These are phyloP conservation scores for Colletotrichum gigasporum DNA, from an alignment of 2,329 filamentous ascomycete species.

Conservation along the genomic window DNA sequence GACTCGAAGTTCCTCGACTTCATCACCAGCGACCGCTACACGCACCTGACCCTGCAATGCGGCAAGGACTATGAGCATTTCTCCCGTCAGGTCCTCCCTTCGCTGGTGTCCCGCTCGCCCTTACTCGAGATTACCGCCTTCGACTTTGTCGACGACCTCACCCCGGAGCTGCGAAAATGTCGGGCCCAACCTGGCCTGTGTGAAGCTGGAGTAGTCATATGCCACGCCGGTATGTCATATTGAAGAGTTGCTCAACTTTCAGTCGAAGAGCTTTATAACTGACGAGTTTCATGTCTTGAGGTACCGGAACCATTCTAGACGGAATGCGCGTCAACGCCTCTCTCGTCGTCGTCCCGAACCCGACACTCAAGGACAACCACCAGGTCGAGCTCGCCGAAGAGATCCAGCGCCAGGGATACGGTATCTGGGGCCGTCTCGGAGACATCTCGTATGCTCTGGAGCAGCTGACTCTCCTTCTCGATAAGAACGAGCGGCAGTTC, in stretches of 20 bases:
- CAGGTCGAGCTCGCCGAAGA: constrained; percentile 87
- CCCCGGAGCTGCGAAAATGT: constrained; percentile 65
- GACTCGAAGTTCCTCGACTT: constrained; percentile 68
- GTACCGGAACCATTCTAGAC: constrained; percentile 89
- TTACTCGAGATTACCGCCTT: constrained; percentile 69
- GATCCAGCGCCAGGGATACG: constrained; percentile 78
- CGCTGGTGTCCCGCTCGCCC: constrained; percentile 35
- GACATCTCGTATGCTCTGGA: constrained; percentile 30
- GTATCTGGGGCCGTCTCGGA: constrained; percentile 54
- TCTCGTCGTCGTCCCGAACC: constrained; percentile 91
- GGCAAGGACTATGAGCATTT: constrained; percentile 74
- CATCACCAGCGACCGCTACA: constrained; percentile 70
- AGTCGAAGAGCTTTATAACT: too few species aligned
- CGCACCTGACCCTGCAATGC: constrained; percentile 81
- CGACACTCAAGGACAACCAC: constrained; percentile 85
- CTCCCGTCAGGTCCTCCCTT: constrained; percentile 37
- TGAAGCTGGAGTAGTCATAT: constrained; percentile 79
- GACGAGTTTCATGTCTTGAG: constrained; percentile 56
- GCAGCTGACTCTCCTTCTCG: constrained; percentile 25
- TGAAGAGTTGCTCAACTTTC: too few species aligned
- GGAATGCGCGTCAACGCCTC: constrained; percentile 78
- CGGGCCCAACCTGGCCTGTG: constrained; percentile 55
- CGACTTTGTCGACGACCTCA: constrained; percentile 72
- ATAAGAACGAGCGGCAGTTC: constrained; percentile 27
- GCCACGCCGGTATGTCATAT: constrained; percentile 78